Conservation (phyloP, 2,329 filamentous ascomycete species). For the Cladophialophora yegresii region DNA sequence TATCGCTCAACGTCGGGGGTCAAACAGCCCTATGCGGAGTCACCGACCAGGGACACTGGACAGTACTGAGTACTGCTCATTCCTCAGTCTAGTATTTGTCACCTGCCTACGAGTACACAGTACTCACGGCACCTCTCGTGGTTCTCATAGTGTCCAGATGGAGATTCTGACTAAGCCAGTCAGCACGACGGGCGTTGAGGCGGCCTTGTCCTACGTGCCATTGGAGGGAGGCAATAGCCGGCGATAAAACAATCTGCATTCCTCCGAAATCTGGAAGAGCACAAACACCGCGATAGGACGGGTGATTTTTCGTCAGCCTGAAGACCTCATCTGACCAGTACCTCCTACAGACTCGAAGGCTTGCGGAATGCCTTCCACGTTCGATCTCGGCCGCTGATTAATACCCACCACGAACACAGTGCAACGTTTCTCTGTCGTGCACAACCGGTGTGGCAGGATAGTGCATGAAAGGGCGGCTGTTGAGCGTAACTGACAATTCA, state of each 20-base stretch:
- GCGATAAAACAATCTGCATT: neutral
- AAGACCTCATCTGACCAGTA: neutral
- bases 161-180: slow-evolving; percentile 12
- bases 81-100: neutral
- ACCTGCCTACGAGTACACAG: too few relatives aligned
- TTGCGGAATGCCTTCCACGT: slow-evolving; percentile 5
- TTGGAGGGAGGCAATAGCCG: neutral
- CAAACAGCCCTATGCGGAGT: slow-evolving; percentile 13
- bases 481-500: slow-evolving; percentile 3
- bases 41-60: neutral
- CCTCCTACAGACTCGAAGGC: neutral
- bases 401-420: neutral
- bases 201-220: neutral
- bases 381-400: neutral
- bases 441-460: slow-evolving; percentile 15
- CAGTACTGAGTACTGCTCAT: too few relatives aligned
- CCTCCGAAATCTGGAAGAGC: neutral
- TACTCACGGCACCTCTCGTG: too few relatives aligned
- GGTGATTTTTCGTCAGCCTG: neutral
- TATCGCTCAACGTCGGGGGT: neutral
- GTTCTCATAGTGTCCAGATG: too few relatives aligned
- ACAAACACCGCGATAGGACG: neutral
- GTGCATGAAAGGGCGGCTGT: neutral
- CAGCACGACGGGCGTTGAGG: neutral
- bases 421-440: neutral